phyloP scores from a whole-genome alignment of 768 basidiomycete genomes.

The Sistotremastrum suecicum region DNA sequence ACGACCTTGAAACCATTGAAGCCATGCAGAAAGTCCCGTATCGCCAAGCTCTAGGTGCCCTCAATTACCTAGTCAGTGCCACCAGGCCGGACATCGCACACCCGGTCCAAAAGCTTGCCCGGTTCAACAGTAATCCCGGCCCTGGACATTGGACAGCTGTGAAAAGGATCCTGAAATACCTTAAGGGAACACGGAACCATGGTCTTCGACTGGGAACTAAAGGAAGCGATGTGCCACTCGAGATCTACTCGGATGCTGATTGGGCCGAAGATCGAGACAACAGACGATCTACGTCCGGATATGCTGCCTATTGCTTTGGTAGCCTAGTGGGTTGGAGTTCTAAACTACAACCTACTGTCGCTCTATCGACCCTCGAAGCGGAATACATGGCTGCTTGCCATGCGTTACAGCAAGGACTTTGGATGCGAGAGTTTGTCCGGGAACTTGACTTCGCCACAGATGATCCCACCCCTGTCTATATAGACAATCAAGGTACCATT shows the following conservation, averaged over 20 bases:
- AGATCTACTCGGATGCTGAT: conserved; percentile 18
- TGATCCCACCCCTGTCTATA: conserved; percentile 9
- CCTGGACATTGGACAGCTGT: conserved; percentile 12
- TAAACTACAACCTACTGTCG: conserved; percentile 12
- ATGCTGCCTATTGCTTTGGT: conserved; percentile 16
- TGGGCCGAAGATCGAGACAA: conserved; percentile 16
- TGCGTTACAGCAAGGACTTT: conserved; percentile 6
- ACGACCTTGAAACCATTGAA: too few species aligned
- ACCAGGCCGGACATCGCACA: conserved; percentile 9
- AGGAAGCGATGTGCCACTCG: too few species aligned
- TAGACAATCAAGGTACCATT: conserved; percentile 26
- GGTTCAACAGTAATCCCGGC: conserved; percentile 14
- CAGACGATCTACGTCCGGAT: conserved; percentile 21
- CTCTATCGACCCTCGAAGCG: conserved; percentile 14
- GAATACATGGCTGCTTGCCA: conserved; percentile 15
- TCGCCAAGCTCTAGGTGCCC: too few species aligned
- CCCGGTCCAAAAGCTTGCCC: conserved; percentile 10
- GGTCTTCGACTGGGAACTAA: conserved; percentile 4
- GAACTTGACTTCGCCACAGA: conserved; percentile 10
- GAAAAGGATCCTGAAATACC: conserved; percentile 13
- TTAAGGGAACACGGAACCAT: conserved; percentile 9
- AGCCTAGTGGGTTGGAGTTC: conserved; percentile 14
- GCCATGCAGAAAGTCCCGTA: too few species aligned
- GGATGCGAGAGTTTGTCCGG: conserved; percentile 10
- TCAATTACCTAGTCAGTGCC: too few species aligned